A percentile compares a stretch with the other conserved stretches of the same genome.
These are phyloP conservation scores for Fusarium subglutinans DNA, from an alignment of 2,329 filamentous ascomycete species.

Conservation along the genomic window DNA sequence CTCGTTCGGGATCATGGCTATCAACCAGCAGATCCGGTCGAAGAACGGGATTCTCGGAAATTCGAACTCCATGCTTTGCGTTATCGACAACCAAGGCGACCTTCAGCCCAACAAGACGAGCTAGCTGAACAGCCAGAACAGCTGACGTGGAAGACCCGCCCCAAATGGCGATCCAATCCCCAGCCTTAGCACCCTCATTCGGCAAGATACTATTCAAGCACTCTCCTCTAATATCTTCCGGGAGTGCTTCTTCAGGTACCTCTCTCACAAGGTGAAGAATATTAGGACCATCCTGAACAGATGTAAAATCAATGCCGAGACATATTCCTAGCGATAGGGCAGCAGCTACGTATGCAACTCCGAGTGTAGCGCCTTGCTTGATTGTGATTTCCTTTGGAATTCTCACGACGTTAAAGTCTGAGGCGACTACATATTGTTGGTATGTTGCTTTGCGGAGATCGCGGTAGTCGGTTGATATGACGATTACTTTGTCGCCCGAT, in stretches of 20 bases:
- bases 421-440: conserved; percentile 74
- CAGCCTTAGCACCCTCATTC: conserved; percentile 63
- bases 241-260: conserved; percentile 59
- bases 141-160: conserved; percentile 79
- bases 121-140: conserved; percentile 72
- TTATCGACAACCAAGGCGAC: conserved; percentile 74
- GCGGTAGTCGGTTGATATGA: conserved; percentile 79
- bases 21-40: conserved; percentile 74
- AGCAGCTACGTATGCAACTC: conserved; percentile 77
- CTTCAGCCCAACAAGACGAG: conserved; percentile 70
- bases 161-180: conserved; percentile 80
- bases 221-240: conserved; percentile 70
- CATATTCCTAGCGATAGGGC: conserved; percentile 73
- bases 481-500: conserved; percentile 66
- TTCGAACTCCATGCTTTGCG: conserved; percentile 69
- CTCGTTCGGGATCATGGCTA: conserved; percentile 71
- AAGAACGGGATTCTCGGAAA: conserved; percentile 56
- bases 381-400: conserved; percentile 64
- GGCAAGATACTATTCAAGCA: conserved; percentile 64
- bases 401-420: conserved; percentile 70
- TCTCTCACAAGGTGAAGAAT: conserved; percentile 60
- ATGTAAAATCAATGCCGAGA: conserved; percentile 71
- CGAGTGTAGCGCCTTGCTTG: conserved; percentile 69
- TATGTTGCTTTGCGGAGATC: conserved; percentile 77
- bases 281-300: conserved; percentile 65